Conservation (phyloP, 768 basidiomycete genomes). For the Lyophyllum shimeji region DNA sequence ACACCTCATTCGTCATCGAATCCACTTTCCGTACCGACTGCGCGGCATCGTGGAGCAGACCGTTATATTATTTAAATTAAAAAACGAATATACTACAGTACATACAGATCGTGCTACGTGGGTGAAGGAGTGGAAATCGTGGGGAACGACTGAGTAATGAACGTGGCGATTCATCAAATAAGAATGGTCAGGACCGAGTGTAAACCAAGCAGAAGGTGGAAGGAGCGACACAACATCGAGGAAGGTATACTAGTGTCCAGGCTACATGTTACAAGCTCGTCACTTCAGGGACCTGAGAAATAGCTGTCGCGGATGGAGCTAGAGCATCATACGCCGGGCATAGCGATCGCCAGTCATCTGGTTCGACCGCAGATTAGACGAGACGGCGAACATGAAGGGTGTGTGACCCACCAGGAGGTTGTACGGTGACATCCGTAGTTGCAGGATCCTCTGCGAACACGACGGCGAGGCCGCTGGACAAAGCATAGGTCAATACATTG, state of each 20-base stretch:
- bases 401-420: neutral
- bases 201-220: neutral
- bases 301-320: conserved; percentile 1
- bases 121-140: neutral
- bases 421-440: neutral
- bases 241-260: no score
- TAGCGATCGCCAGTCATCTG: conserved; percentile 5
- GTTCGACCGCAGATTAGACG: neutral
- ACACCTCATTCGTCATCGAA: no score
- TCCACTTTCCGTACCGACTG: no score
- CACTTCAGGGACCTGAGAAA: neutral
- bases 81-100: neutral
- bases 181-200: neutral
- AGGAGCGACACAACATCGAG: neutral
- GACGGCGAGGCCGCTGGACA: conserved; percentile 10
- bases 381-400: neutral
- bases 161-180: neutral
- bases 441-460: conserved; percentile 10
- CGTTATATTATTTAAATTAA: neutral
- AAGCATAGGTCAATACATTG: neutral
- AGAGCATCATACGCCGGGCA: conserved; percentile 7
- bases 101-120: neutral
- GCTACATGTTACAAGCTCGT: neutral
- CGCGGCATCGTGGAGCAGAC: no score
- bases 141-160: neutral